Evolutionary conservation across 148 eudicot species (phyloP).

Genomic region (Dysphania ambrosioides): DNA sequence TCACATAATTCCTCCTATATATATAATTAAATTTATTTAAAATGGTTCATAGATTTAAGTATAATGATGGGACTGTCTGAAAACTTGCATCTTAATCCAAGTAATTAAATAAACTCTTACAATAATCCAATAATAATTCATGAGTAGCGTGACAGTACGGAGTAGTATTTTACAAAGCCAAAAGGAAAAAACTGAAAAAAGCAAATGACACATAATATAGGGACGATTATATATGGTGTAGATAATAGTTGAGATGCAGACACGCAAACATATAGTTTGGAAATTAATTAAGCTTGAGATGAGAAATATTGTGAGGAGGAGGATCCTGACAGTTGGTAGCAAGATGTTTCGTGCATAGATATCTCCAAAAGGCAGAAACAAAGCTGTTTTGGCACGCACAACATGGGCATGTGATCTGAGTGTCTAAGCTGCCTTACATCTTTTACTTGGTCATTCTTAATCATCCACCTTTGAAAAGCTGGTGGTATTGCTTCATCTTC

Average conservation of each 20-base stretch:
- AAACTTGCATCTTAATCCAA: too few species aligned
- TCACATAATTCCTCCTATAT: too few species aligned
- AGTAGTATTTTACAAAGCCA: too few species aligned
- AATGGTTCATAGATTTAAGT: too few species aligned
- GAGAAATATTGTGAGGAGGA: background rate
- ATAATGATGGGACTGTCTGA: too few species aligned
- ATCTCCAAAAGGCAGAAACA: conserved; percentile 33
- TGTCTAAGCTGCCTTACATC: conserved; percentile 36
- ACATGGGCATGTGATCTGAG: conserved; percentile 63
- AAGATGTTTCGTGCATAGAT: background rate
- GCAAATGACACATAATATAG: background rate
- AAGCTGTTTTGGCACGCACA: conserved; percentile 38
- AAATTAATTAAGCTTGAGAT: background rate
- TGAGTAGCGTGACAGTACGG: too few species aligned
- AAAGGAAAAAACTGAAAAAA: too few species aligned
- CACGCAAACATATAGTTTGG: background rate
- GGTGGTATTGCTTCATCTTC: conserved; percentile 33
- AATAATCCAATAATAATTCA: too few species aligned
- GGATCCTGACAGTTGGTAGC: background rate
- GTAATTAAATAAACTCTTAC: too few species aligned
- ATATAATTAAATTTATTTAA: too few species aligned
- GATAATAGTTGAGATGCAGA: too few species aligned
- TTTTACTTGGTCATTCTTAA: conserved; percentile 33
- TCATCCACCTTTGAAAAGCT: conserved; percentile 44
- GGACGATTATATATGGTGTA: background rate